These are phyloP conservation scores for Apiospora arundinis DNA, from an alignment of 2,329 filamentous ascomycete genomes.

Conservation along the genomic window DNA sequence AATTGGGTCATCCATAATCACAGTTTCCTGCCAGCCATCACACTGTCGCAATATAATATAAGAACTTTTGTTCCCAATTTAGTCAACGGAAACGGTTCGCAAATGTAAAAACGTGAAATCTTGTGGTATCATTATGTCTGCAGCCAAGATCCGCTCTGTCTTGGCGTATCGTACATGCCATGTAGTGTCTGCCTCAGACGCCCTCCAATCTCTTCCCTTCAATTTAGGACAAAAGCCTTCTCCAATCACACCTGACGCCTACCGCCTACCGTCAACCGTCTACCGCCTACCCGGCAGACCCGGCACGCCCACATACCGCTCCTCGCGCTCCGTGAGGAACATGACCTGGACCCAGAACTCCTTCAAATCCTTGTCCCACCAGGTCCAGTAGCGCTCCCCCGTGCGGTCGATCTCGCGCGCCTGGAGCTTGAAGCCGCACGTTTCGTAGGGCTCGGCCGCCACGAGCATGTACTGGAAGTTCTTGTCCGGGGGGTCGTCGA, in stretches of 20 bases:
- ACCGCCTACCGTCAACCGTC: constrained; percentile 45
- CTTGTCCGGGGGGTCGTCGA: constrained; percentile 91
- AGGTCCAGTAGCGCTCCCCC: constrained; percentile 88
- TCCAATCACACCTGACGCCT: not conserved
- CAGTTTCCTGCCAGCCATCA: too few relatives aligned
- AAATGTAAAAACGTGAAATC: not conserved
- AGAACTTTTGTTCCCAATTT: too few relatives aligned
- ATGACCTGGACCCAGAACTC: constrained; percentile 98
- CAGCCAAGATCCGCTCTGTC: not conserved
- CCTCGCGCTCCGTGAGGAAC: constrained; percentile 98
- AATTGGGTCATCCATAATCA: too few relatives aligned
- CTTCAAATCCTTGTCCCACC: constrained; percentile 94
- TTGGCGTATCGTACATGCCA: constrained; percentile 15
- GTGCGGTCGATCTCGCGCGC: constrained; percentile 89
- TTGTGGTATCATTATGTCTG: constrained; percentile 13
- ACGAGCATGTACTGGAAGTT: constrained; percentile 94
- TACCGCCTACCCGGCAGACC: constrained; percentile 59
- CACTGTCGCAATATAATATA: too few relatives aligned
- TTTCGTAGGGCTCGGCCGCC: constrained; percentile 97
- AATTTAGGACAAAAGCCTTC: not conserved
- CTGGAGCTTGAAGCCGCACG: constrained; percentile 94
- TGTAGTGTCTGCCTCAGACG: not conserved
- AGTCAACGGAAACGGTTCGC: not conserved
- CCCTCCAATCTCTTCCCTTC: not conserved
- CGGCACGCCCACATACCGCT: constrained; percentile 76